Evolutionary conservation across 805 yeast genomes (phyloP), one percentile per base, ranked within the genome.

Genomic region (Candida vaughaniae): DNA sequence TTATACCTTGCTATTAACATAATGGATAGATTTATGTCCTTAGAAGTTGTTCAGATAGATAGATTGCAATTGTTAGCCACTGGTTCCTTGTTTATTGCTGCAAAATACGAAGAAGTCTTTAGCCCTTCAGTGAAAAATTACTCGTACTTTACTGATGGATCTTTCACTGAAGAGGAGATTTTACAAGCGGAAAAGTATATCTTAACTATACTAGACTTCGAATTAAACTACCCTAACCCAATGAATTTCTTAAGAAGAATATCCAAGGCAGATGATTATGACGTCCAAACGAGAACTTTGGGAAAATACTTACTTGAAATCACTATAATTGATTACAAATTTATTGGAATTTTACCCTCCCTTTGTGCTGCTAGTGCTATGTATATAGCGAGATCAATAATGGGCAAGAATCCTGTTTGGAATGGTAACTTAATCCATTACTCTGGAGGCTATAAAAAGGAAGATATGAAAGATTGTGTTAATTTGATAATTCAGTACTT

Each of bases 21-120:
- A 37, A 82, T 89, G 86, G 97, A 90, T 63, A 66, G 96, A 47
- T 88, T 85, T 60, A 75, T 90, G 76, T 77, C 89, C 6, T 65
- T 72, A 37, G 88, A 84, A 52, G 70, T 73, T 27, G 90, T 86
- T 16, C 82, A 82, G 40, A 78, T 89, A 41, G 88, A 82, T 52
- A 78, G 85, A 60, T 62, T 90, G 33, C 97, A 90, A 66, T 71
- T 89, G 43, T 70, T 88, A 37, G 96, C 96, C 4, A 85, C 93
- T 1, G 86, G 95, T 1, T 74, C 90, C 9, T 64, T 90, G 39
- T 86, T 88, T 60, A 83, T 88, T 43, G 95, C 96, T 27, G 95
- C 96, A 11, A 89, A 89, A 62, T 86, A 85, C 58, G 96, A 90
- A 64, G 97, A 90, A 64, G 95, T 90, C 18, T 84, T 81, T 55